Conservation (phyloP, 306 rosid genomes). For the Prunus campanulata region DNA sequence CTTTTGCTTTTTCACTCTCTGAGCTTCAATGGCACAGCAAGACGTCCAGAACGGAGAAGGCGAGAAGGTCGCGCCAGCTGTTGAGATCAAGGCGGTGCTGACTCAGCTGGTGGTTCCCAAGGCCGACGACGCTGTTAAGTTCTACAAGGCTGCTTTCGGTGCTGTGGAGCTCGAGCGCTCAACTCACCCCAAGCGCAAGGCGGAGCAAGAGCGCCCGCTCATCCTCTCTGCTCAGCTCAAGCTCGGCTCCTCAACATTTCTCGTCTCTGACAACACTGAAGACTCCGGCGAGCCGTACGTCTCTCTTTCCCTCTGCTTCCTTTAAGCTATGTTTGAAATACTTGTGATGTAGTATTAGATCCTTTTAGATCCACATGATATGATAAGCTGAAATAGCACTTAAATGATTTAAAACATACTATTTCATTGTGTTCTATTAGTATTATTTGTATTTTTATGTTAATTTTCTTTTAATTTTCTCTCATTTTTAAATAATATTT, state of each 20-base stretch:
- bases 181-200: conserved; percentile 71
- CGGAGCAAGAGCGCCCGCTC: conserved; percentile 70
- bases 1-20: neutral
- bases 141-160: conserved; percentile 74
- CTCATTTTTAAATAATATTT: too few relatives aligned
- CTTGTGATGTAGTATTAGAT: neutral
- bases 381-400: too few relatives aligned
- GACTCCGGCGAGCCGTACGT: conserved; percentile 44
- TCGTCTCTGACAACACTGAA: conserved; percentile 43
- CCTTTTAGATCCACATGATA: conserved; percentile 10
- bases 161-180: conserved; percentile 65
- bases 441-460: neutral
- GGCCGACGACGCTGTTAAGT: conserved; percentile 62
- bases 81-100: conserved; percentile 43
- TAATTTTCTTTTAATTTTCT: too few relatives aligned
- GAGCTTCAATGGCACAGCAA: conserved; percentile 50
- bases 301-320: neutral
- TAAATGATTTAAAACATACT: too few relatives aligned
- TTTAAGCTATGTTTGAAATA: neutral
- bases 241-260: conserved; percentile 48
- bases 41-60: conserved; percentile 57
- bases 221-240: conserved; percentile 58
- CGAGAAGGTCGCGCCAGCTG: conserved; percentile 19
- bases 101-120: conserved; percentile 57
- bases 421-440: neutral